Evolutionary conservation across 1,284 basidiomycete genomes (phyloP).

Genomic region (Austropuccinia psidii): DNA sequence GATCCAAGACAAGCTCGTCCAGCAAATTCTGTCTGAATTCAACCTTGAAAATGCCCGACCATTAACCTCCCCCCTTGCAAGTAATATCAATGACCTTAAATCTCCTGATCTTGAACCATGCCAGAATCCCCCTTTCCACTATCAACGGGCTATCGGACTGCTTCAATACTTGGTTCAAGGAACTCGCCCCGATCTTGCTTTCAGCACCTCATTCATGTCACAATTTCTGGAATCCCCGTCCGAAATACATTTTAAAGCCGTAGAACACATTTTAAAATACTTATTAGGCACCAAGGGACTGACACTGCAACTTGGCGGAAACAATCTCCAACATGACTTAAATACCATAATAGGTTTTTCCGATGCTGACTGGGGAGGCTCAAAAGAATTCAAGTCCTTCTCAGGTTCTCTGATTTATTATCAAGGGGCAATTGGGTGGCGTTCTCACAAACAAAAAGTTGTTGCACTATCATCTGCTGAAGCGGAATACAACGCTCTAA

Average conservation of each 20-base stretch:
- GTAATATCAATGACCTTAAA: background rate
- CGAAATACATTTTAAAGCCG: background rate
- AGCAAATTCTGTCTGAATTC: background rate
- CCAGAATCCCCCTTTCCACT: background rate
- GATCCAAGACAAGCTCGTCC: constrained; percentile 12
- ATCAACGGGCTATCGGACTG: background rate
- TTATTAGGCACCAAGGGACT: background rate
- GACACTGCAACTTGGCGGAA: background rate
- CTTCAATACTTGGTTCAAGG: constrained; percentile 5
- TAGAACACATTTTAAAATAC: background rate
- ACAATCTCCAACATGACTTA: background rate
- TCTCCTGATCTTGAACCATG: background rate
- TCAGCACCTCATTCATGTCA: background rate
- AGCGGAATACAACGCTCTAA: background rate
- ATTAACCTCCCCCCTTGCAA: background rate
- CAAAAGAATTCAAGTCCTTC: background rate
- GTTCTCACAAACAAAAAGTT: background rate
- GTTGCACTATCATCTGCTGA: background rate
- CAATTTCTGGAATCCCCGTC: constrained; percentile 1
- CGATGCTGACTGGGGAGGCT: background rate
- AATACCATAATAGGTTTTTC: background rate
- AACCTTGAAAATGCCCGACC: background rate
- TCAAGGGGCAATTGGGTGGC: background rate
- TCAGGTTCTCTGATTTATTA: background rate
- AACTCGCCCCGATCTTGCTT: constrained; percentile 7